phyloP scores from a whole-genome alignment of 305 asterid genomes.

The Withania somnifera region DNA sequence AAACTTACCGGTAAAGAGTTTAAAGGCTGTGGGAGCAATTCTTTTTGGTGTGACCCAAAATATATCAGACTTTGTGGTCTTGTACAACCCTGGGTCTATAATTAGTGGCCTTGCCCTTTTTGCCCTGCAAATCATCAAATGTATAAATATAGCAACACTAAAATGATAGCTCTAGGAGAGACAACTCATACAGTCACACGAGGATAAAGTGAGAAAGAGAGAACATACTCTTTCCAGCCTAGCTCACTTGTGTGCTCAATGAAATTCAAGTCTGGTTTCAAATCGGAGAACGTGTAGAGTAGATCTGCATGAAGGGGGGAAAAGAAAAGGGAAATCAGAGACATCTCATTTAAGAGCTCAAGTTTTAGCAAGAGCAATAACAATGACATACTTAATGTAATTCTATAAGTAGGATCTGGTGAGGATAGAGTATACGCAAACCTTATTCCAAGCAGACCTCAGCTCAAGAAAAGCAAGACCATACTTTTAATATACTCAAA shows the following conservation, averaged over 20 bases:
- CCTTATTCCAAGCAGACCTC: too few relatives aligned
- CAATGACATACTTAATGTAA: too few relatives aligned
- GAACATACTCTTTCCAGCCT: conserved; percentile 74
- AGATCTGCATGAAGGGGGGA: conserved; percentile 68
- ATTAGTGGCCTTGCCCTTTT: conserved; percentile 70
- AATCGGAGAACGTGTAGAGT: conserved; percentile 38
- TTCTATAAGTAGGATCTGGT: too few relatives aligned
- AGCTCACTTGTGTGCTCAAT: conserved; percentile 58
- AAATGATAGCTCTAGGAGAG: too few relatives aligned
- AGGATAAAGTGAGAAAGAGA: background rate
- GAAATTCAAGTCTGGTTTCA: conserved; percentile 52
- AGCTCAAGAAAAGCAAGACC: too few relatives aligned
- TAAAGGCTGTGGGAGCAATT: conserved; percentile 54
- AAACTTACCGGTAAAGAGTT: conserved; percentile 59
- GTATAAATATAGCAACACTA: background rate
- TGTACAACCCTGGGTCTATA: conserved; percentile 70
- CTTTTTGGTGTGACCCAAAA: conserved; percentile 47
- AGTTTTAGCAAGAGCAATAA: too few relatives aligned
- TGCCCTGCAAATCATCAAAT: conserved; percentile 24
- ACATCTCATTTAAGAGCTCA: background rate
- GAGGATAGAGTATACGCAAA: too few relatives aligned
- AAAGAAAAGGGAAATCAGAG: background rate
- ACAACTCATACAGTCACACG: background rate
- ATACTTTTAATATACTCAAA: too few relatives aligned
- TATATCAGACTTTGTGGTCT: conserved; percentile 47